Base-by-base conservation (phyloP, 495 filamentous ascomycete genomes). In the Pyrenopolyporus hunteri region DNA sequence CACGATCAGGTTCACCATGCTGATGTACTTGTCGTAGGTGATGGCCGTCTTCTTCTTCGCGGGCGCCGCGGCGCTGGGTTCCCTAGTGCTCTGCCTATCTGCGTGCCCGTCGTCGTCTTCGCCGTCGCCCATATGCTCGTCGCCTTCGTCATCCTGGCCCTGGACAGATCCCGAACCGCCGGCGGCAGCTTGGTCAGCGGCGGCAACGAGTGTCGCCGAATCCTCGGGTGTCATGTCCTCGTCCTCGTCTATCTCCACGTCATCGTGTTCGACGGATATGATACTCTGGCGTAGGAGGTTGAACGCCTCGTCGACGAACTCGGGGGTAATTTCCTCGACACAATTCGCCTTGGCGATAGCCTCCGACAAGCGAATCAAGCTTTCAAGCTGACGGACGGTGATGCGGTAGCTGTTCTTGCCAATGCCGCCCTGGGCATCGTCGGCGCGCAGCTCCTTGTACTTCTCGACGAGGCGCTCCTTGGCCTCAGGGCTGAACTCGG, bases 311-410 rank as follows among this genome's bases (percentile, higher is more conserved):
- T 87, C 82, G 9, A 99, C 94, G 65, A 97, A 93, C 0, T 83
- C 85, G 23, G 88, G 83, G 0, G 85, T 85, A 48, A 99, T 87
- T 61, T 97, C 92, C 68, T 93, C 92, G 25, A 97, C 90, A 73
- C 94, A 98, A 70, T 96, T 98, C 32, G 90, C 91, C 73, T 97
- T 97, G 42, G 94, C 95, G 51, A 99, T 96, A 4, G 93, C 94
- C 76, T 99, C 94, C 39, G 87, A 91, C 48, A 99, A 74, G 31
- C 94, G 91, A 51, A 99, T 96, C 78, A 99, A 82, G 56, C 89
- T 93, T 73, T 99, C 94, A 11, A 99, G 82, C 74, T 99, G 94
- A 64, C 94, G 82, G 32, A 98, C 95, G 0, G 94, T 99, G 72
- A 99, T 98, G 59, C 94, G 86, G 80, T 98, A 99, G 39, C 87